These are phyloP conservation scores for Canavalia ensiformis DNA, from an alignment of 306 rosid genomes.

Conservation along the genomic window DNA sequence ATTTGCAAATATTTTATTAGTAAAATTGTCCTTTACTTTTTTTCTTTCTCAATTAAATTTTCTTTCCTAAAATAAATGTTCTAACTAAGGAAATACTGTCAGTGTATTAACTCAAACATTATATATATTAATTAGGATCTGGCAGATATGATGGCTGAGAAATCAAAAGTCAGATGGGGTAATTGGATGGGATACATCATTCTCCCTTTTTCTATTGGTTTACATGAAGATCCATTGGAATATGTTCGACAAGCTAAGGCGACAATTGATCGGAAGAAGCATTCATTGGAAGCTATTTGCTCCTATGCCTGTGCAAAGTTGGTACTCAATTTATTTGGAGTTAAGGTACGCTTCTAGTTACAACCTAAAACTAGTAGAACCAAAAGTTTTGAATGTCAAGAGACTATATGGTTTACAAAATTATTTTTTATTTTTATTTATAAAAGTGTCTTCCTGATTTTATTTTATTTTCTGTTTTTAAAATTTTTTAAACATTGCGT, in stretches of 20 bases:
- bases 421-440: too few relatives aligned
- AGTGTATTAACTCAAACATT: background rate
- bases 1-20: background rate
- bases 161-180: conserved; percentile 72
- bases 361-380: background rate
- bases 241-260: conserved; percentile 69
- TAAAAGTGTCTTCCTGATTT: too few relatives aligned
- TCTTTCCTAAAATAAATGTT: background rate
- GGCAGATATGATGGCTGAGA: conserved; percentile 73
- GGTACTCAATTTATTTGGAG: conserved; percentile 55
- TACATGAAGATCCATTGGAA: conserved; percentile 63
- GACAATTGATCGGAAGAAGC: conserved; percentile 64
- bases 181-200: conserved; percentile 62
- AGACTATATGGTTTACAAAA: too few relatives aligned
- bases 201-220: conserved; percentile 56
- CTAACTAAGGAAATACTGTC: background rate
- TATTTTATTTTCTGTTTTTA: too few relatives aligned
- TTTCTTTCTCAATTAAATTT: background rate
- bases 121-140: conserved; percentile 51
- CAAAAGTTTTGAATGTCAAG: background rate
- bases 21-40: background rate
- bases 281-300: conserved; percentile 63
- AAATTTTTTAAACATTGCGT: too few relatives aligned
- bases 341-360: conserved; percentile 53
- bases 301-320: conserved; percentile 39